A percentile compares a stretch with the other conserved stretches of the same genome.
Conservation (phyloP, 306 rosid species). For the Vigna angularis region DNA sequence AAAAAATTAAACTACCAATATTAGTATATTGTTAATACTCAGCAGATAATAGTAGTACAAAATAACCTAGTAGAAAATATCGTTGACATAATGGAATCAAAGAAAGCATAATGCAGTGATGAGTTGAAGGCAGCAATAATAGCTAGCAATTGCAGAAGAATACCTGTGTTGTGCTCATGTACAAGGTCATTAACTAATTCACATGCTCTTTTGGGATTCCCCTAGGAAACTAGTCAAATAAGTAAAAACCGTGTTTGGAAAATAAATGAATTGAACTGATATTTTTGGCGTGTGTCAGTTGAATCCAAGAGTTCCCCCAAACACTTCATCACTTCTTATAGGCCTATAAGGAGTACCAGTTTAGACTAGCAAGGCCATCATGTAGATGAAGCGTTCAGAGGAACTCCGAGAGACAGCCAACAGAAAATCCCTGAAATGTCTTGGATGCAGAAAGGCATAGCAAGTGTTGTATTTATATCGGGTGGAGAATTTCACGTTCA, state of each 20-base stretch:
- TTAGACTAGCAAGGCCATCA: background rate
- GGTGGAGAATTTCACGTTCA: background rate
- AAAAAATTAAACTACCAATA: no score
- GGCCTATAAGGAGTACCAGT: background rate
- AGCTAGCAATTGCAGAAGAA: background rate
- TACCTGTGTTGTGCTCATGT: background rate
- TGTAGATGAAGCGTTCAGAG: slow-evolving; percentile 48
- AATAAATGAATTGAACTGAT: background rate
- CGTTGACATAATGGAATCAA: no score
- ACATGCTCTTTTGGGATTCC: background rate
- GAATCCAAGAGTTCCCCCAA: slow-evolving; percentile 53
- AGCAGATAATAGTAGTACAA: no score
- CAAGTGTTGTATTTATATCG: slow-evolving; percentile 3
- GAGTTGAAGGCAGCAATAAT: no score
- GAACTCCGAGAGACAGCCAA: slow-evolving; percentile 54
- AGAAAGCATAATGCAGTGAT: no score
- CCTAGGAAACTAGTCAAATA: background rate
- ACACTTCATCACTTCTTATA: slow-evolving; percentile 44
- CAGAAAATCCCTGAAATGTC: slow-evolving; percentile 7
- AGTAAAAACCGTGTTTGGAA: background rate
- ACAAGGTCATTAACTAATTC: background rate
- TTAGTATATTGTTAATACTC: no score
- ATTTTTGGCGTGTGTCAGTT: slow-evolving; percentile 29
- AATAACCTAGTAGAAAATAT: no score
- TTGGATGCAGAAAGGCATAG: background rate